phyloP scores from a whole-genome alignment of 257 asterid species.

The Jacaranda copaia region DNA sequence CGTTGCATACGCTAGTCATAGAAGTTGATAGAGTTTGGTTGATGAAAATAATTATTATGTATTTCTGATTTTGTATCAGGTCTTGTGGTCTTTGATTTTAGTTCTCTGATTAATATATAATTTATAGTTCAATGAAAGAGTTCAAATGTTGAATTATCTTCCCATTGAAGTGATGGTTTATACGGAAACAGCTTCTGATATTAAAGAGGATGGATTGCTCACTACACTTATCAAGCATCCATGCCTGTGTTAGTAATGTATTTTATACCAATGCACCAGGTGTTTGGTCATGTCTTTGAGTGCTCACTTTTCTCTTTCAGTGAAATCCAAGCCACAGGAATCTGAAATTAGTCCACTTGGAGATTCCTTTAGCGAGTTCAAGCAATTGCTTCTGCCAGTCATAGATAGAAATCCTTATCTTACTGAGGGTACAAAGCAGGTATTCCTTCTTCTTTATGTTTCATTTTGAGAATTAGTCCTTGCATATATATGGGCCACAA shows the following conservation, averaged over 20 bases:
- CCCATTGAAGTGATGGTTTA: no score
- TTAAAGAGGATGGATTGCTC: no score
- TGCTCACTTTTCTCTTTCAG: slow-evolving; percentile 47
- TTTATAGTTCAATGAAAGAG: neutral
- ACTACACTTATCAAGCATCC: neutral
- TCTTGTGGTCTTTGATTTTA: neutral
- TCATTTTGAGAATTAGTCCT: slow-evolving; percentile 21
- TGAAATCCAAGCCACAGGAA: slow-evolving; percentile 56
- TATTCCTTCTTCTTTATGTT: slow-evolving; percentile 28
- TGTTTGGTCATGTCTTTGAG: slow-evolving; percentile 4
- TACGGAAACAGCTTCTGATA: neutral
- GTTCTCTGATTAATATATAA: neutral
- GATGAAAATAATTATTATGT: neutral
- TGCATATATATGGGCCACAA: neutral
- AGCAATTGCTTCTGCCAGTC: slow-evolving; percentile 90
- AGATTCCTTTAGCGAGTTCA: slow-evolving; percentile 69
- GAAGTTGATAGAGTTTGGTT: slow-evolving; percentile 26
- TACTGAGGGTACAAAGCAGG: slow-evolving; percentile 96
- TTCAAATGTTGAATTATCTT: neutral
- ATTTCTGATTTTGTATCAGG: neutral
- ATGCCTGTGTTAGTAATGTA: neutral
- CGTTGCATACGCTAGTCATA: neutral
- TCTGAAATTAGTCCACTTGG: slow-evolving; percentile 60
- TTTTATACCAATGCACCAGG: slow-evolving; percentile 6
- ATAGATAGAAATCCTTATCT: slow-evolving; percentile 91